A percentile compares a stretch with the other conserved stretches of the same genome.
Evolutionary conservation across 306 rosid species (phyloP).

Genomic region (Castanea mollissima): DNA sequence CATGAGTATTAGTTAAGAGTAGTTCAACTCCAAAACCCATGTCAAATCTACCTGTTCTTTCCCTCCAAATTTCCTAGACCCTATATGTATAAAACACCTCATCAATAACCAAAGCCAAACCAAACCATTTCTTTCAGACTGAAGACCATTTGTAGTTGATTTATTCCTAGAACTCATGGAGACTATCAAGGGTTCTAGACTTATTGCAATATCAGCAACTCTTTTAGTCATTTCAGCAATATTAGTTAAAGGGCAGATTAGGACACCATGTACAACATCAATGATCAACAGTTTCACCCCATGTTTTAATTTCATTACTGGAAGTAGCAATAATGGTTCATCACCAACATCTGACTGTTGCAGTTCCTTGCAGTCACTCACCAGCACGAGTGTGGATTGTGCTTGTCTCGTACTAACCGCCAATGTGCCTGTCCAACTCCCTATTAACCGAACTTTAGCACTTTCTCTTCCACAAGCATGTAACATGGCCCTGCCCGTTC

Average conservation of each 20-base stretch:
- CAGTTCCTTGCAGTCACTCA: constrained; percentile 42
- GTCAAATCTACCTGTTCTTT: constrained; percentile 27
- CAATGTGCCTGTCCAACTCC: constrained; percentile 57
- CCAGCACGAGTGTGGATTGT: constrained; percentile 44
- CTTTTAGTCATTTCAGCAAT: constrained; percentile 22
- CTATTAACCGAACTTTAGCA: constrained; percentile 44
- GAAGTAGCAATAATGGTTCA: constrained; percentile 59
- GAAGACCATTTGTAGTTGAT: not conserved
- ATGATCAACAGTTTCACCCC: constrained; percentile 69
- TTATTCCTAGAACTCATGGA: constrained; percentile 35
- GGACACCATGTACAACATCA: constrained; percentile 60
- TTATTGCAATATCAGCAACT: constrained; percentile 24
- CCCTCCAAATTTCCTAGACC: not conserved
- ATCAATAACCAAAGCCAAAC: constrained; percentile 13
- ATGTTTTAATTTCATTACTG: constrained; percentile 69
- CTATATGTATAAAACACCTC: constrained; percentile 24
- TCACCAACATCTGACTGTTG: constrained; percentile 53
- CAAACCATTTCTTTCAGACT: not conserved
- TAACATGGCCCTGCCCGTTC: constrained; percentile 32
- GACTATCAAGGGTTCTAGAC: constrained; percentile 18
- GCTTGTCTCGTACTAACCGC: constrained; percentile 62
- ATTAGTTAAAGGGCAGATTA: constrained; percentile 38
- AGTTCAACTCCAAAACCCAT: constrained; percentile 54
- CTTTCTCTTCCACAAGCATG: constrained; percentile 55
- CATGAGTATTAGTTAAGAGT: constrained; percentile 34